Evolutionary conservation across 345 rosid genomes (phyloP), one percentile per base, ranked within the genome.

Genomic region (Clausena lansium): DNA sequence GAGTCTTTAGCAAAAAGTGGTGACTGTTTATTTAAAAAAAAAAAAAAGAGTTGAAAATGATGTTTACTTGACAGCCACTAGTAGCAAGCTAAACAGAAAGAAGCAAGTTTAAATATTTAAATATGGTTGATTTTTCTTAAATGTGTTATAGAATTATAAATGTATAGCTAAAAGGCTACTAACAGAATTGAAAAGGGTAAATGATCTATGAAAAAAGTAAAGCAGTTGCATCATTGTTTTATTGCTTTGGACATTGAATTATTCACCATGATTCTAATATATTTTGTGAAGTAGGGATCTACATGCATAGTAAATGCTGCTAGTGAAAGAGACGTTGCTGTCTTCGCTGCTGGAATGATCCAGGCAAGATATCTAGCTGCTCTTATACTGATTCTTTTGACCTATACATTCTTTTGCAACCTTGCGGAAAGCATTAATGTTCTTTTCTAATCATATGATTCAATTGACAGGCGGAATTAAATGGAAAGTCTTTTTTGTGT

Each of bases 281-380:
- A 38, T 77, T 78, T 39, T 67, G 67, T 81, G 77, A 69, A 59
- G 71, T 86, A 95, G 99, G 93, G 92, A 20, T 90, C 99, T 22
- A 85, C 91, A 71, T 95, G 99, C 85, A 84, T 95, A 80, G 94
- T 95, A 38, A 95, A 95, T 86, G 97, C 99, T 70, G 98, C 91
- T 71, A 95, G 97, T 84, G 98, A 92, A 14, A 86, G 94, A 82
- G 99, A 95, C 85, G 87, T 95, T 96, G 93, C 92, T 85, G 99
- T 93, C 25, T 93, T 95, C 89, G 90, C 98, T 19, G 91, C 87
- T 39, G 98, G 98, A 79, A 95, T 95, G 99, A 86, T 92, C 76
- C 96, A 92, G 93, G 99, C 85, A 91, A 76, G 85, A 83, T 62
- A 24, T 45, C 50, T 36, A 79, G 57, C 71, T 62, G 66, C 67